Conservation (phyloP, 495 filamentous ascomycete species). For the Wilcoxina mikolae region DNA sequence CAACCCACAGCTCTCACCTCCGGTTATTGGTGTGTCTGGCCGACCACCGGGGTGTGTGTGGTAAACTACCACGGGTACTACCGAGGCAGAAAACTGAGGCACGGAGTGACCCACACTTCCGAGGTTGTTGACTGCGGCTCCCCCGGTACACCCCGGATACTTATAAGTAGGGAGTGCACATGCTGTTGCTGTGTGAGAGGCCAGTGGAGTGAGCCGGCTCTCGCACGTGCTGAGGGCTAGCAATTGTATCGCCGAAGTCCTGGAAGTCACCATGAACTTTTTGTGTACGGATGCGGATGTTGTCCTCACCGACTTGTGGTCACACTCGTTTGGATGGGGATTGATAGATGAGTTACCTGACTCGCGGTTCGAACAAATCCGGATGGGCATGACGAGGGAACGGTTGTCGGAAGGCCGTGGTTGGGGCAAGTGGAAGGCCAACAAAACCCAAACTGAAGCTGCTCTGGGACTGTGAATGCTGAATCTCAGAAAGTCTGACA, state of each 20-base stretch:
- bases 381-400: constrained; percentile 3
- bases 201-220: too few species aligned
- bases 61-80: too few species aligned
- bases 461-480: constrained; percentile 16
- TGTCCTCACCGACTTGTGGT: background rate
- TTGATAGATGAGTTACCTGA: constrained; percentile 5
- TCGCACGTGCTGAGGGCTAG: too few species aligned
- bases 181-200: too few species aligned
- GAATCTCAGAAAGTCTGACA: background rate
- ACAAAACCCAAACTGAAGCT: constrained; percentile 9
- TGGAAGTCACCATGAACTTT: constrained; percentile 12
- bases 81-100: too few species aligned
- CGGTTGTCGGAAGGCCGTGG: constrained; percentile 6
- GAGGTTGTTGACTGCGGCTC: too few species aligned
- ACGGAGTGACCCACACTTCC: too few species aligned
- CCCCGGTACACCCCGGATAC: too few species aligned
- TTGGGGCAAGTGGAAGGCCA: constrained; percentile 11
- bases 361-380: background rate
- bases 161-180: too few species aligned
- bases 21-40: too few species aligned
- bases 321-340: constrained; percentile 6
- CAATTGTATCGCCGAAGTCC: background rate
- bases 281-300: constrained; percentile 5
- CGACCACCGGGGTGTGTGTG: too few species aligned
- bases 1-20: too few species aligned